A percentile compares a stretch with the other conserved stretches of the same genome.
Conservation (phyloP, 345 rosid genomes). For the Populus davidiana region DNA sequence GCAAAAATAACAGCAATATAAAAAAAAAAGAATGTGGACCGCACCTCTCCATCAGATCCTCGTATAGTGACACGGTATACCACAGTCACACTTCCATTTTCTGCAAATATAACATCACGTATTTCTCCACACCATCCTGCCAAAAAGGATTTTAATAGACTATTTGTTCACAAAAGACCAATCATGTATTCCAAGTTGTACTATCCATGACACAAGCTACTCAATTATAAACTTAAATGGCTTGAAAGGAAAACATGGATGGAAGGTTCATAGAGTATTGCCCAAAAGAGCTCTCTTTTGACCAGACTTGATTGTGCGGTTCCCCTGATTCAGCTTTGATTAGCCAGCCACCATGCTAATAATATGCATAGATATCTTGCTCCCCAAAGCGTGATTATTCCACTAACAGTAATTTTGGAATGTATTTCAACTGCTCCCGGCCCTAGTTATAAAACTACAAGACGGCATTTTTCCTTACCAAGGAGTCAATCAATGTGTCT, state of each 20-base stretch:
- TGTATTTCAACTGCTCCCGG: neutral
- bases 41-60: conserved; percentile 96
- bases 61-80: conserved; percentile 90
- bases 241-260: too few species aligned
- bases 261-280: too few species aligned
- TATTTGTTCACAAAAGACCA: neutral
- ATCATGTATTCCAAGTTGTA: neutral
- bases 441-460: neutral
- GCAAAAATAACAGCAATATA: neutral
- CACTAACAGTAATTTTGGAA: neutral
- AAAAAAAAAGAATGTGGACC: conserved; percentile 14
- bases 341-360: too few species aligned
- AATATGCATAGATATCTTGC: too few species aligned
- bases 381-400: too few species aligned
- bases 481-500: neutral
- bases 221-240: neutral
- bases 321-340: too few species aligned
- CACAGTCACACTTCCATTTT: conserved; percentile 82
- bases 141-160: neutral
- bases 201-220: neutral
- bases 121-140: conserved; percentile 99
- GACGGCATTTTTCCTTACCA: neutral
- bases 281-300: too few species aligned
- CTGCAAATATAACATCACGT: conserved; percentile 87
- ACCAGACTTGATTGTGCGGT: too few species aligned